Conservation (phyloP, 345 rosid species). For the Eucalyptus cloeziana region DNA sequence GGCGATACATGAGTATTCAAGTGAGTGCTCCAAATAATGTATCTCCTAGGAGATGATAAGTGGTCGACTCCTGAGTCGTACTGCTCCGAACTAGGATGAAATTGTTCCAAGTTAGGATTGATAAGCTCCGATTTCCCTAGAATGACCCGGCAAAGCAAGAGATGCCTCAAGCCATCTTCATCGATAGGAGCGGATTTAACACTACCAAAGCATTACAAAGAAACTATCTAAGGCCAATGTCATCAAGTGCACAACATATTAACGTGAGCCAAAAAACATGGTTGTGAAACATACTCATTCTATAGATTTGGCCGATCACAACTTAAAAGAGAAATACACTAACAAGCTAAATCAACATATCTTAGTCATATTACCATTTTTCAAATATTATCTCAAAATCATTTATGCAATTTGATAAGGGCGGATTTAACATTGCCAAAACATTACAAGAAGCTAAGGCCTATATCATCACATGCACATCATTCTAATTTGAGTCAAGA, state of each 20-base stretch:
- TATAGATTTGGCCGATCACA: background rate
- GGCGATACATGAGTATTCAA: constrained; percentile 74
- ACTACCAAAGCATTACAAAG: constrained; percentile 8
- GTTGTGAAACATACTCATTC: background rate
- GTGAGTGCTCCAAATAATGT: constrained; percentile 61
- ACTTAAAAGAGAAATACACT: background rate
- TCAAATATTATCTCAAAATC: background rate
- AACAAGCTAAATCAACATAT: background rate
- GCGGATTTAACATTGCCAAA: background rate
- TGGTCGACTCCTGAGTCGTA: constrained; percentile 72
- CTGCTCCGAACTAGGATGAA: constrained; percentile 48
- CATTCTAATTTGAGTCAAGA: background rate
- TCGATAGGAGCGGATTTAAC: constrained; percentile 29
- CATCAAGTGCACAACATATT: background rate
- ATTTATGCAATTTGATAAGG: background rate
- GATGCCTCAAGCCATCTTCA: constrained; percentile 47
- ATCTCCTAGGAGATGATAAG: constrained; percentile 38
- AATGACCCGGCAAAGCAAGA: constrained; percentile 62
- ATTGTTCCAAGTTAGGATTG: constrained; percentile 27
- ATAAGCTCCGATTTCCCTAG: constrained; percentile 59
- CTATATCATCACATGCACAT: background rate
- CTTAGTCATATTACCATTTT: background rate
- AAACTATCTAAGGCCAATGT: background rate
- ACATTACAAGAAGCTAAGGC: background rate
- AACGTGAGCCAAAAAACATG: background rate